Conservation (phyloP, 345 rosid species). For the Hibiscus syriacus region DNA sequence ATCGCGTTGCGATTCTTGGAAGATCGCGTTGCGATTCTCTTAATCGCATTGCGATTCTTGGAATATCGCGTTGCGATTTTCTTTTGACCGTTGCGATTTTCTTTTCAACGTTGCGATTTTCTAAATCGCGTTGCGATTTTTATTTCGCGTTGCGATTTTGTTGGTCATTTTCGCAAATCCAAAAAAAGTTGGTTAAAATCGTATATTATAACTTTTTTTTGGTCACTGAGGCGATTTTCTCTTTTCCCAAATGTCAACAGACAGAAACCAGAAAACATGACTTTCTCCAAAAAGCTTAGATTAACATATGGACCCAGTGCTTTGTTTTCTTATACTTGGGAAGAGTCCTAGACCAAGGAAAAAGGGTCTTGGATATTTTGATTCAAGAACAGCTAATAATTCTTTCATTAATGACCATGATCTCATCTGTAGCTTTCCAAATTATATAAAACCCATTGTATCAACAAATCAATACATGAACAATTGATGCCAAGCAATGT, state of each 20-base stretch:
- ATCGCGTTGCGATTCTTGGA: too few relatives aligned
- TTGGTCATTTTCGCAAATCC: too few relatives aligned
- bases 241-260: not conserved
- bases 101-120: too few relatives aligned
- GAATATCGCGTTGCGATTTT: too few relatives aligned
- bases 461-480: not conserved
- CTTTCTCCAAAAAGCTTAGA: not conserved
- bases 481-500: not conserved
- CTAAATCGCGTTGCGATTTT: too few relatives aligned
- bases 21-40: too few relatives aligned
- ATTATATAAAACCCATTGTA: not conserved
- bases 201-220: too few relatives aligned
- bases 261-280: not conserved
- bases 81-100: too few relatives aligned
- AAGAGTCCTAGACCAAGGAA: not conserved
- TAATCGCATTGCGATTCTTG: too few relatives aligned
- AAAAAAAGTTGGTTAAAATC: too few relatives aligned
- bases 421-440: not conserved
- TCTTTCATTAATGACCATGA: not conserved
- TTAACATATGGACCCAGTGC: not conserved
- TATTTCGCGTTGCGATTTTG: too few relatives aligned
- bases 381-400: not conserved
- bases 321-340: not conserved
- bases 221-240: too few relatives aligned
- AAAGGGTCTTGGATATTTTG: not conserved